Evolutionary conservation across 2,329 filamentous ascomycete species (phyloP).

Genomic region (Colletotrichum spinosum): DNA sequence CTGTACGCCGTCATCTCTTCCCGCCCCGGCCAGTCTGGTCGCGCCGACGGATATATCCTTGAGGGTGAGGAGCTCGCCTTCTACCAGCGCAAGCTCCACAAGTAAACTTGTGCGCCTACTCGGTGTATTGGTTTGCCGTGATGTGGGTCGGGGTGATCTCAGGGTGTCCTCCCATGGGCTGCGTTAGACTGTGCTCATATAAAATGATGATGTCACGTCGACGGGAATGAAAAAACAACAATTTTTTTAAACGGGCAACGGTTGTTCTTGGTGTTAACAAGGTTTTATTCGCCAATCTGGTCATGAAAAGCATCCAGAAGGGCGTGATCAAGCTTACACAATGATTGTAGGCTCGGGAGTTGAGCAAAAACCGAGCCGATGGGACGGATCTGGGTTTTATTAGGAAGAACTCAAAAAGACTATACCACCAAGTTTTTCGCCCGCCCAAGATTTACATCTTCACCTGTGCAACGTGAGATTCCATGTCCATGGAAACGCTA

Average conservation of each 20-base stretch:
- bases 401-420: slow-evolving; percentile 38
- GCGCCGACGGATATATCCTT: slow-evolving; percentile 96
- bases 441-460: slow-evolving; percentile 17
- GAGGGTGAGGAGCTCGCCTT: slow-evolving; percentile 99
- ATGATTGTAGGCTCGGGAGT: slow-evolving; percentile 22
- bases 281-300: slow-evolving; percentile 36
- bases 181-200: slow-evolving; percentile 16
- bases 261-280: slow-evolving; percentile 38
- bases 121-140: slow-evolving; percentile 1
- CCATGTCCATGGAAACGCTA: too few relatives aligned
- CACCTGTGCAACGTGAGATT: not conserved
- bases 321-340: slow-evolving; percentile 31
- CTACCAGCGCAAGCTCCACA: slow-evolving; percentile 99
- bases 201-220: slow-evolving; percentile 22
- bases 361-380: slow-evolving; percentile 28
- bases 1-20: slow-evolving; percentile 93
- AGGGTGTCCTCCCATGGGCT: slow-evolving; percentile 8
- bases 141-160: not conserved
- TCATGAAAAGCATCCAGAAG: slow-evolving; percentile 14
- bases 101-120: slow-evolving; percentile 70
- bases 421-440: slow-evolving; percentile 39
- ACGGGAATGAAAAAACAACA: slow-evolving; percentile 37
- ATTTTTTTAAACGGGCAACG: slow-evolving; percentile 34
- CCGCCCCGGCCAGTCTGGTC: slow-evolving; percentile 96
- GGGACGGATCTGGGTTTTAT: slow-evolving; percentile 35